Percentiles rank a stretch among this genome's conserved stretches.
Conservation (phyloP, 352 stramenopile species). For the Albugo candida region DNA sequence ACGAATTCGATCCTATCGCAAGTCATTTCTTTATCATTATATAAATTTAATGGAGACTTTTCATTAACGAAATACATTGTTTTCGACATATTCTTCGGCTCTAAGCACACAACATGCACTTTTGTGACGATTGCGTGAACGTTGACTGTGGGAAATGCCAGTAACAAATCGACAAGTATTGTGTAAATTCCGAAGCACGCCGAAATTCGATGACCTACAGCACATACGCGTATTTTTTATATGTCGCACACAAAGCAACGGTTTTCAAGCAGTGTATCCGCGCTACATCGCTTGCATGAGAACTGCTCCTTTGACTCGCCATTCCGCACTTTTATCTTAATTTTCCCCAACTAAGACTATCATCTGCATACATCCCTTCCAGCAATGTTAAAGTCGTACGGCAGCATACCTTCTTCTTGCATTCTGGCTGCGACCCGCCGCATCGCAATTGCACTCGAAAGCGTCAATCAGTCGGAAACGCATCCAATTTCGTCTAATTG, state of each 20-base stretch:
- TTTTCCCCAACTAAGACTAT: too few relatives aligned
- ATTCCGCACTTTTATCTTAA: constrained; percentile 8
- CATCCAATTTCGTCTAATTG: constrained; percentile 10
- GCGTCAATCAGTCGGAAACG: constrained; percentile 8
- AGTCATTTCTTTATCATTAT: too few relatives aligned
- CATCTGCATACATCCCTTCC: constrained; percentile 16
- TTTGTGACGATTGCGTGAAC: constrained; percentile 78
- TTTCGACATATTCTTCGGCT: constrained; percentile 66
- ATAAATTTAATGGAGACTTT: constrained; percentile 87
- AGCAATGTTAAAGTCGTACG: constrained; percentile 22
- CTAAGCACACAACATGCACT: constrained; percentile 77
- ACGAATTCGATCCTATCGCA: too few relatives aligned
- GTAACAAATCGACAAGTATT: constrained; percentile 82
- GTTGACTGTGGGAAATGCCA: constrained; percentile 83
- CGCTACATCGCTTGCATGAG: too few relatives aligned
- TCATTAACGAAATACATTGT: constrained; percentile 85
- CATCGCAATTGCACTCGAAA: constrained; percentile 1
- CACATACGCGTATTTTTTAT: constrained; percentile 1
- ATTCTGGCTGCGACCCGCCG: too few relatives aligned
- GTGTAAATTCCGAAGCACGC: constrained; percentile 42
- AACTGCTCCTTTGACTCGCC: constrained; percentile 9
- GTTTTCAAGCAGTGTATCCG: too few relatives aligned
- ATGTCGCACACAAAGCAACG: too few relatives aligned
- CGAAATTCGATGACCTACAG: constrained; percentile 25
- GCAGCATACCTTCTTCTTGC: too few relatives aligned